These are phyloP conservation scores for Hortaea sp. DNA, from an alignment of 2,329 filamentous ascomycete species.

Conservation along the genomic window DNA sequence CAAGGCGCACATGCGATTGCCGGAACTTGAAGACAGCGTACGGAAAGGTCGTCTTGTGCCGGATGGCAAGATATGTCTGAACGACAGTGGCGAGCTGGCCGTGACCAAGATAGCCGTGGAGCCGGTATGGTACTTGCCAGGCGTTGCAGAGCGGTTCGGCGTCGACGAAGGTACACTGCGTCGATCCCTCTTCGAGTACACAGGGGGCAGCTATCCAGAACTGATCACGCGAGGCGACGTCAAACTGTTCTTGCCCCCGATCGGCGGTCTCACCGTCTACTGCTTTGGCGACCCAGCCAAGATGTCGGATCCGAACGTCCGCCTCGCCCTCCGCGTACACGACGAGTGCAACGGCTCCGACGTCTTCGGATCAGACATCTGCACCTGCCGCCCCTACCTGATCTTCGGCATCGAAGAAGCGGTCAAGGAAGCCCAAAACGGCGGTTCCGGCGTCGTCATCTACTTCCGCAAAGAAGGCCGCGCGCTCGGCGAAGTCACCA, in stretches of 20 bases:
- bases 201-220: conserved; percentile 91
- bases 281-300: conserved; percentile 92
- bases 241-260: conserved; percentile 90
- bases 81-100: conserved; percentile 72
- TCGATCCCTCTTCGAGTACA: conserved; percentile 85
- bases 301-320: conserved; percentile 76
- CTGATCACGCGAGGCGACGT: conserved; percentile 90
- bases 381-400: conserved; percentile 89
- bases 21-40: conserved; percentile 85
- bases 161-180: conserved; percentile 87
- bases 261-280: conserved; percentile 91
- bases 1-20: conserved; percentile 90
- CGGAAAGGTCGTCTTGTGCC: conserved; percentile 61
- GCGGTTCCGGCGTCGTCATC: conserved; percentile 88
- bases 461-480: conserved; percentile 98
- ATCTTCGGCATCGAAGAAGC: conserved; percentile 97
- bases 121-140: conserved; percentile 55
- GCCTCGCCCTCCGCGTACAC: conserved; percentile 75
- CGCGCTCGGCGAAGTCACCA: conserved; percentile 89
- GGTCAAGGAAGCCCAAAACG: conserved; percentile 90
- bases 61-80: conserved; percentile 86
- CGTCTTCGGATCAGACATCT: conserved; percentile 96
- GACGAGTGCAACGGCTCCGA: conserved; percentile 92
- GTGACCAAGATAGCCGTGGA: conserved; percentile 97
- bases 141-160: conserved; percentile 79